Base-by-base conservation (phyloP, 2,329 filamentous ascomycete species). In the Ceratocystiopsis sp. region DNA sequence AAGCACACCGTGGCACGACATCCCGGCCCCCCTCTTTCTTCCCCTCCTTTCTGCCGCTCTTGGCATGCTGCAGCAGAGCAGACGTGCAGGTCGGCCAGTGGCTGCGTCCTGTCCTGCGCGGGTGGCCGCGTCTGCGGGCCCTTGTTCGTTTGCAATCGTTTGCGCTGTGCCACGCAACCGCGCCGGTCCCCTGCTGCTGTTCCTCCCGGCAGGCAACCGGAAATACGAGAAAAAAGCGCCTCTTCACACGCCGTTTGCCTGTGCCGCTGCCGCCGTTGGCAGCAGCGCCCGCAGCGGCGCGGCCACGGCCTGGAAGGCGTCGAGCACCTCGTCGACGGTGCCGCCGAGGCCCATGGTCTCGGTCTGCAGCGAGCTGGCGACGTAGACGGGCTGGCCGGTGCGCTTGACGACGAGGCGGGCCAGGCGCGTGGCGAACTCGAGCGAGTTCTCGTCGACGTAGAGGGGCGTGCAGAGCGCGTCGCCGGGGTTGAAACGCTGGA, bases 311-410 rank as follows among this genome's bases (percentile, higher is more conserved):
- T 73, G 76, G 53, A 95, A 79, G 0, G 81, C 84, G 55, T 89
- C 85, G 77, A 95, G 87, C 63, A 96, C 89, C 65, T 96, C 91
- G 56, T 95, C 87, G 8, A 89, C 75, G 0, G 77, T 82, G 17
- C 85, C 81, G 11, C 85, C 85, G 53, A 86, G 73, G 2, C 79
- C 81, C 7, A 78, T 71, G 53, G 69, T 75, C 14, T 73, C 73
- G 49, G 95, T 76, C 51, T 79, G 84, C 53, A 93, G 76, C 33
- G 86, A 94, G 56, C 84, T 93, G 18, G 84, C 84, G 16, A 96
- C 84, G 58, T 95, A 96, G n/a, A 84, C 78, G 1, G 86, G 86
- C 48, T 77, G 73, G 32, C 69, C 66, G 25, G 78, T 73, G 52
- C 75, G 80, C 43, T 76, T 74, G n/a, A 82, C 83, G 14, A 96